Percentiles rank a stretch among this genome's conserved stretches.
These are phyloP conservation scores for Trichophyton simii DNA, from an alignment of 2,329 filamentous ascomycete species.

Conservation along the genomic window DNA sequence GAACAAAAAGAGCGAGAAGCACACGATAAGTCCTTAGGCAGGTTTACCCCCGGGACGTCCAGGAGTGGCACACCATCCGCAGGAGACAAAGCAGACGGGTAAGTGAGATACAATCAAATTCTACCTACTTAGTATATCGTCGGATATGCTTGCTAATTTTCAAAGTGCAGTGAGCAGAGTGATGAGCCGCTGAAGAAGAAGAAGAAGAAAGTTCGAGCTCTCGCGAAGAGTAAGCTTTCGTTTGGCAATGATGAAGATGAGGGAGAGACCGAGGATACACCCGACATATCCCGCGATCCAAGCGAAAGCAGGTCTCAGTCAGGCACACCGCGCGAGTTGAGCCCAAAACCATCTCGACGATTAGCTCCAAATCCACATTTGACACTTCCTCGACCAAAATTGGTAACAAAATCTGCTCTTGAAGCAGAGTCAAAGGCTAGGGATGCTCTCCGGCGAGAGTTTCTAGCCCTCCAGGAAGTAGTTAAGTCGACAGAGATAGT, in stretches of 20 bases:
- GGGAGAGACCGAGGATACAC: conserved; percentile 31
- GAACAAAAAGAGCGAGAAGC: conserved; percentile 79
- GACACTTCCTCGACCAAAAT: conserved; percentile 49
- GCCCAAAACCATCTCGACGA: conserved; percentile 20
- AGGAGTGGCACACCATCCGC: conserved; percentile 39
- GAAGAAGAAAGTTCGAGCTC: conserved; percentile 47
- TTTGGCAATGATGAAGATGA: conserved; percentile 52
- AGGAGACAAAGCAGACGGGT: conserved; percentile 45
- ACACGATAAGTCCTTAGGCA: conserved; percentile 46
- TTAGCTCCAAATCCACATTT: conserved; percentile 35
- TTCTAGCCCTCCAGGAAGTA: conserved; percentile 66
- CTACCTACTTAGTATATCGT: neutral
- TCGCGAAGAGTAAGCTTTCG: conserved; percentile 50
- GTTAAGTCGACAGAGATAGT: conserved; percentile 82
- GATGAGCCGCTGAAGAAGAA: conserved; percentile 37
- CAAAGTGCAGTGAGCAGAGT: conserved; percentile 45
- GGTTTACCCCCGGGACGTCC: conserved; percentile 33
- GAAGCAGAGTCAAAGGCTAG: conserved; percentile 67
- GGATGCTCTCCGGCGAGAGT: conserved; percentile 65
- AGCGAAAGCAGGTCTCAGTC: conserved; percentile 26
- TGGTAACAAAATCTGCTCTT: conserved; percentile 61
- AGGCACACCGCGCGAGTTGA: conserved; percentile 25
- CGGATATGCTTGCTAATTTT: conserved; percentile 35
- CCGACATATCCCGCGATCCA: conserved; percentile 24
- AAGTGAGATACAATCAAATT: conserved; percentile 23